Percentiles rank a stretch among this genome's conserved stretches.
Conservation (phyloP, 208 protist species). For the Endotrypanum monterogeii region DNA sequence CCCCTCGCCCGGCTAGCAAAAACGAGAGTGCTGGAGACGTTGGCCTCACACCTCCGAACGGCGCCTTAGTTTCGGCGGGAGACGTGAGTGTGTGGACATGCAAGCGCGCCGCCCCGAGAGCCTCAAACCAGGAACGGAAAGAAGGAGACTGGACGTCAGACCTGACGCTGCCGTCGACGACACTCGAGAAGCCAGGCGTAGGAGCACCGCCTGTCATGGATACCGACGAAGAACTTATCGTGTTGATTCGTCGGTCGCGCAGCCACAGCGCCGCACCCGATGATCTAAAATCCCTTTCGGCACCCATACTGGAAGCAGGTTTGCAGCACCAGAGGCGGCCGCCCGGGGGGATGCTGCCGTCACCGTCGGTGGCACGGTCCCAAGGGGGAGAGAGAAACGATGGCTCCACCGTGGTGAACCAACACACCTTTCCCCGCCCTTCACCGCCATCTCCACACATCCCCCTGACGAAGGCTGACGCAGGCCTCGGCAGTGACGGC, state of each 20-base stretch:
- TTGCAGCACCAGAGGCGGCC: neutral
- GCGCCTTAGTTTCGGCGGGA: conserved; percentile 6
- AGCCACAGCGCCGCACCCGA: conserved; percentile 9
- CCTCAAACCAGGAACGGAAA: neutral
- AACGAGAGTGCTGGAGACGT: neutral
- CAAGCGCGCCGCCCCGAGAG: conserved; percentile 4
- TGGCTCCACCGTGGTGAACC: neutral
- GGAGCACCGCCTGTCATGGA: neutral
- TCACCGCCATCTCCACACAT: neutral
- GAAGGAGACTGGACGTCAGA: neutral
- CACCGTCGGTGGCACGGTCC: neutral
- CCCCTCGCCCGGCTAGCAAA: neutral
- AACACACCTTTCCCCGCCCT: too few species aligned
- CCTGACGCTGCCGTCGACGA: neutral
- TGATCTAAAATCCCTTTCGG: neutral
- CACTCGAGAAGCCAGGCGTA: neutral
- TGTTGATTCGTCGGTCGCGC: conserved; percentile 23
- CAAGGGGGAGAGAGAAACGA: neutral
- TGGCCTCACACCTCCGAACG: conserved; percentile 1
- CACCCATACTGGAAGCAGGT: neutral
- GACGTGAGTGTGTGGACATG: conserved; percentile 30
- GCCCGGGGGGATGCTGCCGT: neutral
- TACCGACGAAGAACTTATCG: conserved; percentile 18
- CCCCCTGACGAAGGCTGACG: neutral
- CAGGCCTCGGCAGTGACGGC: neutral